Evolutionary conservation across 2,329 filamentous ascomycete genomes (phyloP), one percentile per base, ranked within the genome.

Genomic region (Diplocarpon rosae): DNA sequence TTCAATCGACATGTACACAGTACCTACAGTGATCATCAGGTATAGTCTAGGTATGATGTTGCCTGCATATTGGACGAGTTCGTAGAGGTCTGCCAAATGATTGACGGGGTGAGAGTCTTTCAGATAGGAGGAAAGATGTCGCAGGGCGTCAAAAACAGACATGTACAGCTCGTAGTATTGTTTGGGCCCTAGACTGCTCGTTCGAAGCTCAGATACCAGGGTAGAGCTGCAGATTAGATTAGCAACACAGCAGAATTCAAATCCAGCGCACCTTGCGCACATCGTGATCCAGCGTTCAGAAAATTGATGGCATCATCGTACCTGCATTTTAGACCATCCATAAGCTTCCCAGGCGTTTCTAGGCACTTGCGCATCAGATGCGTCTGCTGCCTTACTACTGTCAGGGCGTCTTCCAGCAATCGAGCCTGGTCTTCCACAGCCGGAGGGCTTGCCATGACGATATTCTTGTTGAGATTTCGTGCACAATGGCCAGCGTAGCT

Each of bases 151-250:
- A 67, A 98, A 98, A 51, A 98, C 88, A 54, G 92, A 79, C 92
- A 98, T 98, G 70, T 98, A 98, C 47, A 98, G 78, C 71, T 98
- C 93, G 66, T 98, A 98, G 71, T 98, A 98, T 67, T 98, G 92
- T 67, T 98, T 98, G 29, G 92, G 92, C n/a, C 92, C 88, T 41
- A 98, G 76, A 59, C 86, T 95, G 65, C 89, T 94, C 4, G 92
- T 98, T 57, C 92, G 87, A 59, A 98, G 78, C 66, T 98, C 92
- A n/a, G 92, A 95, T 49, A 98, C 90, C 52, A 98, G 78, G 15
- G 92, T 98, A 34, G 92, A 98, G 69, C 92, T 96, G 42, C 20
- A 62, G 51, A 52, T 27, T 53, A 42, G n/a, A 52, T 60, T 47
- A 58, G 56, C 53, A 57, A 47, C 46, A 53, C 48, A 49, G 43